Evolutionary conservation across 352 stramenopile species (phyloP).

Genomic region (Plasmopara muralis): DNA sequence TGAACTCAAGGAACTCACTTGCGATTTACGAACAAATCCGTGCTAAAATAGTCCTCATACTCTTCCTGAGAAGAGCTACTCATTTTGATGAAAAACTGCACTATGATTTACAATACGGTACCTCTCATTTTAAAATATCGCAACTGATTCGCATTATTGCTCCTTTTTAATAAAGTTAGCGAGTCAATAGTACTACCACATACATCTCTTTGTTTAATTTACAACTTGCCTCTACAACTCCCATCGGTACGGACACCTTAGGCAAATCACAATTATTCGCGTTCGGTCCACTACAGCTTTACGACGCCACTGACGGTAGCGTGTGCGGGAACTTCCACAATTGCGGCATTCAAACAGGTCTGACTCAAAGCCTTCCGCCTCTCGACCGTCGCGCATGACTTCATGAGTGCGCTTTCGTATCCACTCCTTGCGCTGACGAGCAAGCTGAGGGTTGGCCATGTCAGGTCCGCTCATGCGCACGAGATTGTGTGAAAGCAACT

Average conservation of each 20-base stretch:
- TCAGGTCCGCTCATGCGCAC: slow-evolving; percentile 73
- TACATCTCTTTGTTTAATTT: no score
- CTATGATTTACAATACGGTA: no score
- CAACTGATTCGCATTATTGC: no score
- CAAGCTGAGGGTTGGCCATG: slow-evolving; percentile 84
- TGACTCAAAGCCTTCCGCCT: slow-evolving; percentile 66
- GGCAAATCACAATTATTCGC: slow-evolving; percentile 76
- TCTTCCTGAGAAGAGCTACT: slow-evolving; percentile 7
- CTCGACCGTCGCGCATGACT: slow-evolving; percentile 65
- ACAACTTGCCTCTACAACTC: slow-evolving; percentile 15
- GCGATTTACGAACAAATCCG: slow-evolving; percentile 53
- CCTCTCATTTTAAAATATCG: no score
- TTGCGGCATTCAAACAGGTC: slow-evolving; percentile 79
- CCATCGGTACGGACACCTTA: slow-evolving; percentile 70
- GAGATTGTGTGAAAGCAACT: slow-evolving; percentile 41
- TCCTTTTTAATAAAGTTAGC: no score
- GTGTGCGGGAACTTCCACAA: slow-evolving; percentile 64
- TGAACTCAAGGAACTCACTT: slow-evolving; percentile 23
- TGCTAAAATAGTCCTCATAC: slow-evolving; percentile 50
- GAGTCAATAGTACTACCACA: no score
- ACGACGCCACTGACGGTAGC: slow-evolving; percentile 75
- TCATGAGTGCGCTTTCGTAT: slow-evolving; percentile 81
- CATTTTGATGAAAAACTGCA: no score
- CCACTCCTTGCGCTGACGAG: slow-evolving; percentile 74
- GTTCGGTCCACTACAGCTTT: slow-evolving; percentile 81